Conservation (phyloP, 768 basidiomycete species). For the Rhodotorula sphaerocarpa region DNA sequence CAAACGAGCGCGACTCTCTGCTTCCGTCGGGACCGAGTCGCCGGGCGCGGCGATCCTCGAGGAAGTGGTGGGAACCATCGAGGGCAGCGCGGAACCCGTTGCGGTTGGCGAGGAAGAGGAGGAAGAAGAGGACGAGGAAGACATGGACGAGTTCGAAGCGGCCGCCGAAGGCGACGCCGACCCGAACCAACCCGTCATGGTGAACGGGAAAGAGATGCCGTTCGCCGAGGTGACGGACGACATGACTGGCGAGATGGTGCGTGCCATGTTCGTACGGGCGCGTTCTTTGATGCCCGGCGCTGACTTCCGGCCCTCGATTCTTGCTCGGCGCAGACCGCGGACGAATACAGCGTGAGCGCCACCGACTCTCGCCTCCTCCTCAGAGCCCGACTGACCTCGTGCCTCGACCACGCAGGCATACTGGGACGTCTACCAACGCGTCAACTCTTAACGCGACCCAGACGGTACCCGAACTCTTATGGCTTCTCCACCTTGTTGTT, state of each 20-base stretch:
- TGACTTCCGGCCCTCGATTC: too few species aligned
- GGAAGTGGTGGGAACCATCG: too few species aligned
- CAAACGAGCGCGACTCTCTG: too few species aligned
- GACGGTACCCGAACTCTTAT: too few species aligned
- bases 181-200: constrained; percentile 43
- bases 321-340: constrained; percentile 1
- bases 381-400: too few species aligned
- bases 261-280: background rate
- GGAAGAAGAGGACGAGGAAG: constrained; percentile 27
- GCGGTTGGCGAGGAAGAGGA: constrained; percentile 2
- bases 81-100: background rate
- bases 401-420: constrained; percentile 3
- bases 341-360: constrained; percentile 30
- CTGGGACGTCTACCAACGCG: constrained; percentile 25
- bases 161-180: constrained; percentile 34
- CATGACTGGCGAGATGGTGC: constrained; percentile 35
- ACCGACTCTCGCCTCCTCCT: too few species aligned
- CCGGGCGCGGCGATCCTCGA: too few species aligned
- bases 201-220: constrained; percentile 64
- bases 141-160: constrained; percentile 36
- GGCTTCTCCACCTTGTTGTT: background rate
- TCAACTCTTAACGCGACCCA: constrained; percentile 4
- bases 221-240: constrained; percentile 82
- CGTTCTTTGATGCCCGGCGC: background rate
- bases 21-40: too few species aligned